These are phyloP conservation scores for Dictyostelium capitatum DNA, from an alignment of 78 protist species.

Conservation along the genomic window DNA sequence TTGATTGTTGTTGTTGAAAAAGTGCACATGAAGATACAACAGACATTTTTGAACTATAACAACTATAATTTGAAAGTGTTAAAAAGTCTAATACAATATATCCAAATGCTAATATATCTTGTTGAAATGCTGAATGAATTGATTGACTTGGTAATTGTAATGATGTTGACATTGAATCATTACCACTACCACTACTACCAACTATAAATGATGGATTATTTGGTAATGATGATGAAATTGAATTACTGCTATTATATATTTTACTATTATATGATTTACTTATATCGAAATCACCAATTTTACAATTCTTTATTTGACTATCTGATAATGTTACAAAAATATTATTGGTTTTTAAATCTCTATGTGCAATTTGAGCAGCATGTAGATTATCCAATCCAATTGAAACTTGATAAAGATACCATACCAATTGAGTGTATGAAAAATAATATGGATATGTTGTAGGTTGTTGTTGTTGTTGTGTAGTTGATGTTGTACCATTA, in stretches of 20 bases:
- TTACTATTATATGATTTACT: conserved; percentile 12
- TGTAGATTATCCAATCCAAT: conserved; percentile 28
- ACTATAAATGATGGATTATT: not conserved
- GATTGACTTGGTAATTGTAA: not conserved
- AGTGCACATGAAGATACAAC: too few species aligned
- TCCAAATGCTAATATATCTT: conserved; percentile 29
- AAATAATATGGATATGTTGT: conserved; percentile 6
- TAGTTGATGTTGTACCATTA: not conserved
- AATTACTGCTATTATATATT: not conserved
- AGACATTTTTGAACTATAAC: not conserved
- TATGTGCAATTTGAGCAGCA: not conserved
- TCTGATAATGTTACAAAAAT: conserved; percentile 20
- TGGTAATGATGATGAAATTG: not conserved
- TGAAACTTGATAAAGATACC: conserved; percentile 18
- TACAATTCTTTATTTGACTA: not conserved
- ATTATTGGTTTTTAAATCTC: conserved; percentile 25
- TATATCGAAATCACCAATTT: conserved; percentile 45
- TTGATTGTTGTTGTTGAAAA: too few species aligned
- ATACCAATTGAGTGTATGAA: not conserved
- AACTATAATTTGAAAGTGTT: not conserved
- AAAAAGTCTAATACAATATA: not conserved
- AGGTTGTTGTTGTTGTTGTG: not conserved
- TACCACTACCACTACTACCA: not conserved
- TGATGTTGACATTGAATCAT: not conserved
- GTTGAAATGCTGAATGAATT: conserved; percentile 3